A percentile compares a stretch with the other conserved stretches of the same genome.
Evolutionary conservation across 2,329 filamentous ascomycete species (phyloP).

Genomic region (Pseudopithomyces maydicus): DNA sequence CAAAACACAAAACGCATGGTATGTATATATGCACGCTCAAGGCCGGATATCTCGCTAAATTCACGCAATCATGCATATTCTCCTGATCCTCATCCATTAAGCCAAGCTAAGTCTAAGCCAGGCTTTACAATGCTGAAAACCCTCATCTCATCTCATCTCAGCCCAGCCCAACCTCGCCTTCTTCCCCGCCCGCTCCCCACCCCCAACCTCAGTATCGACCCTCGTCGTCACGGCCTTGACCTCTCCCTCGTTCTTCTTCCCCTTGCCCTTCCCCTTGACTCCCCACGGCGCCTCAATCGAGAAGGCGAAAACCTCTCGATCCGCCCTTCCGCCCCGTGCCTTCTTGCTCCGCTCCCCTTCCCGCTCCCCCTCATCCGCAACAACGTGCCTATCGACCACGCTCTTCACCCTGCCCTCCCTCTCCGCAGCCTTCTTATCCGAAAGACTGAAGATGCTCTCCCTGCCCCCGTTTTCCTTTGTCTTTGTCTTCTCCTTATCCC

Average conservation of each 20-base stretch:
- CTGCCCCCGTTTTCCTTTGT: too few relatives aligned
- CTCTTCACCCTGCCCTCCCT: conserved; percentile 21
- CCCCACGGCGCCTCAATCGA: conserved; percentile 41
- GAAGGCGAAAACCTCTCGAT: conserved; percentile 42
- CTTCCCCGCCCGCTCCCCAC: neutral
- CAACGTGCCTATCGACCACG: conserved; percentile 16
- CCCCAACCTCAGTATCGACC: neutral
- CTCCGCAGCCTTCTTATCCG: conserved; percentile 26
- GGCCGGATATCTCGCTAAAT: too few relatives aligned
- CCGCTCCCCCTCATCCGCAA: conserved; percentile 14
- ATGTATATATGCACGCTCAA: too few relatives aligned
- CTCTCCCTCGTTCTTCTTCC: neutral
- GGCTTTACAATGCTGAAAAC: too few relatives aligned
- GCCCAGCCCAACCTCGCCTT: too few relatives aligned
- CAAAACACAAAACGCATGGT: too few relatives aligned
- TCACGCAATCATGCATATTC: too few relatives aligned
- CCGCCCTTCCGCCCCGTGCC: conserved; percentile 18
- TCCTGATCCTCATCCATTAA: too few relatives aligned
- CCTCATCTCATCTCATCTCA: too few relatives aligned
- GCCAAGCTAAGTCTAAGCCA: too few relatives aligned
- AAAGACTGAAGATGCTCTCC: conserved; percentile 33
- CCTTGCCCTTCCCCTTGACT: conserved; percentile 25
- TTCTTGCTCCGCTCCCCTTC: conserved; percentile 17
- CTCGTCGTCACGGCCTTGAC: conserved; percentile 1
- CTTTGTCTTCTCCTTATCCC: too few relatives aligned